Conservation (phyloP, 768 basidiomycete genomes). For the Serendipita indica region DNA sequence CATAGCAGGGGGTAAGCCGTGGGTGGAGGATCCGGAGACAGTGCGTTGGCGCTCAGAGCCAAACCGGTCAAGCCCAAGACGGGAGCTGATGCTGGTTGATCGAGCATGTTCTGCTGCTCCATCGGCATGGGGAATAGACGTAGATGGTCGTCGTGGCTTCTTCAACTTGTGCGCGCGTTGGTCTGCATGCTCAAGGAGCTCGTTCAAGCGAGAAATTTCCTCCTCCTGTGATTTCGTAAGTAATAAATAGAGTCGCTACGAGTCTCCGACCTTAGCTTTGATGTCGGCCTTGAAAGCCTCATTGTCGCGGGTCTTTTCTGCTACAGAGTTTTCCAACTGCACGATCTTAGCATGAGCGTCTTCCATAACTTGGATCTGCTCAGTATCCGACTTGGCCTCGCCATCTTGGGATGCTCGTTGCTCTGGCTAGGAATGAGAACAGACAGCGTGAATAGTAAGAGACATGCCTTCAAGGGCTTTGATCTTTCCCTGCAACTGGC, state of each 20-base stretch:
- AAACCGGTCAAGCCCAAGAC: neutral
- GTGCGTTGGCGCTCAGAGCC: neutral
- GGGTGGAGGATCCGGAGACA: neutral
- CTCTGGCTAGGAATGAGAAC: neutral
- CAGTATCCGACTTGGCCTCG: neutral
- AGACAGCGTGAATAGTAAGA: neutral
- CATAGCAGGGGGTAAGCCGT: no score
- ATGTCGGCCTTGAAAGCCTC: neutral
- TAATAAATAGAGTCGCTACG: neutral
- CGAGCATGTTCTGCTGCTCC: neutral
- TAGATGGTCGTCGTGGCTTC: neutral
- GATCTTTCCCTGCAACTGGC: neutral
- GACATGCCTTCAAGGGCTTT: neutral
- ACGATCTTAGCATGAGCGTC: neutral
- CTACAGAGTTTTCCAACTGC: neutral
- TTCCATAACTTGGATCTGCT: neutral
- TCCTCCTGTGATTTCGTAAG: neutral
- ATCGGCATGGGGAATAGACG: no score
- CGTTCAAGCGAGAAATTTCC: neutral
- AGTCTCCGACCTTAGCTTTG: neutral
- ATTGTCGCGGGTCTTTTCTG: neutral
- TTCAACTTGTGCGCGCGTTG: neutral
- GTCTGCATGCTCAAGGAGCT: neutral
- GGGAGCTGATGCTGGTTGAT: conserved; percentile 4
- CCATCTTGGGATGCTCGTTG: neutral